Evolutionary conservation across 345 rosid species (phyloP), one percentile per base, ranked within the genome.

Genomic region (Trapa bicornis): DNA sequence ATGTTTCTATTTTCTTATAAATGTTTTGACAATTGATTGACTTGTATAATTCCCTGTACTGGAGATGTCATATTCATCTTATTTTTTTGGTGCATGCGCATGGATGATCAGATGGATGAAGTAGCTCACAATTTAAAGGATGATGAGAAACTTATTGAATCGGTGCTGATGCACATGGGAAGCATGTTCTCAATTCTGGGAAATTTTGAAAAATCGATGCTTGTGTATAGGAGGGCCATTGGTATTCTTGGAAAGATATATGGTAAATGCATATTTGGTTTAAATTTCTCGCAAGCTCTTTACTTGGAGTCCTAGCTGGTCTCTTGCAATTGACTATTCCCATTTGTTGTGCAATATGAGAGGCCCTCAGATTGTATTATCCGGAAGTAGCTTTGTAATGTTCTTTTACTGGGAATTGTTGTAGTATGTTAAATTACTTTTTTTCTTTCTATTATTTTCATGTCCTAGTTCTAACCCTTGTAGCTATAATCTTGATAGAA

Each of bases 171-270:
- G 75, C 98, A 92, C 74, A 80, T 82, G 84, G 96, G 89, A 61
- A 84, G 93, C 72, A 86, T 92, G 89, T 83, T 85, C 82, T 83
- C 92, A 52, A 72, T 80, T 37, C 60, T 89, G 79, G 91, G 86
- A 64, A 85, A 76, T 74, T 80, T 75, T n/a, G 87, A 84, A 75
- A 79, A 85, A 52, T 92, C 98, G 66, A 37, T 81, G 74, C 77
- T 73, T 37, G 53, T 70, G 53, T 76, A 92, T 75, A 76, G 72
- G 64, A 83, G 91, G 72, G 92, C 75, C 74, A 76, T 80, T 65
- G 67, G 69, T 56, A 74, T 84, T 73, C 68, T 82, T 33, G 96
- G 84, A 79, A 74, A 67, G 16, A 85, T 33, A 80, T 79, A 85
- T 17, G 97, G 98, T 92, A 69, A 57, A 74, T 11, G 45, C 61